Conservation (phyloP, 2,329 filamentous ascomycete species). For the Penicillium sp. region DNA sequence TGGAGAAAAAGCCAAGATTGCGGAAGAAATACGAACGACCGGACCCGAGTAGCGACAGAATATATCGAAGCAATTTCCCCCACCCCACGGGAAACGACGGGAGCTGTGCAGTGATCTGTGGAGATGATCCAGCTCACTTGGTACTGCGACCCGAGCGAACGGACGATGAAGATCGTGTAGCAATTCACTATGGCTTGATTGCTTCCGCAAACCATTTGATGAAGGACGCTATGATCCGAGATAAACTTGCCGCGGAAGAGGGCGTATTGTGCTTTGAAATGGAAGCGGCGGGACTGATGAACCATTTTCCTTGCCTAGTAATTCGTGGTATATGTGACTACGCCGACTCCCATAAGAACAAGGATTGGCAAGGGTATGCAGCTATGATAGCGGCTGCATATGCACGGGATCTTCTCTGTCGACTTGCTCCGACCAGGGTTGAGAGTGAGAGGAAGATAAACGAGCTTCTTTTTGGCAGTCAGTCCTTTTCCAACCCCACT, state of each 20-base stretch:
- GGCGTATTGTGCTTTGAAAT: conserved; percentile 22
- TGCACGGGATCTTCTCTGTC: conserved; percentile 8
- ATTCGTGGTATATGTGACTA: conserved; percentile 30
- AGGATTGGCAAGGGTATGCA: conserved; percentile 1
- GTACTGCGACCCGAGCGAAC: background rate
- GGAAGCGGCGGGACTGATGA: conserved; percentile 8
- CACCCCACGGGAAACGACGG: background rate
- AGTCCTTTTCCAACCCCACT: background rate
- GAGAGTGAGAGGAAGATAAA: background rate
- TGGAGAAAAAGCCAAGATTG: background rate
- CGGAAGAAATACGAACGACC: background rate
- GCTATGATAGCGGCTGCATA: conserved; percentile 18
- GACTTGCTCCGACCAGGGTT: background rate
- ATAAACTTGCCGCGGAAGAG: conserved; percentile 7
- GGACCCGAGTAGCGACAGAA: background rate
- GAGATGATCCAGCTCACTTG: background rate
- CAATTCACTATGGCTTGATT: conserved; percentile 24
- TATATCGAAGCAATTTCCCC: background rate
- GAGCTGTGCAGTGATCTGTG: background rate
- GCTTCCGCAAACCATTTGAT: conserved; percentile 22
- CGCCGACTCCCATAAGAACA: conserved; percentile 15
- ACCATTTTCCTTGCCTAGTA: conserved; percentile 23
- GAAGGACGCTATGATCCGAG: conserved; percentile 16
- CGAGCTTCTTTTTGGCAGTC: background rate
- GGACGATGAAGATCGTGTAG: background rate